Base-by-base conservation (phyloP, 2,329 filamentous ascomycete species). In the Emericellopsis cladophorae region DNA sequence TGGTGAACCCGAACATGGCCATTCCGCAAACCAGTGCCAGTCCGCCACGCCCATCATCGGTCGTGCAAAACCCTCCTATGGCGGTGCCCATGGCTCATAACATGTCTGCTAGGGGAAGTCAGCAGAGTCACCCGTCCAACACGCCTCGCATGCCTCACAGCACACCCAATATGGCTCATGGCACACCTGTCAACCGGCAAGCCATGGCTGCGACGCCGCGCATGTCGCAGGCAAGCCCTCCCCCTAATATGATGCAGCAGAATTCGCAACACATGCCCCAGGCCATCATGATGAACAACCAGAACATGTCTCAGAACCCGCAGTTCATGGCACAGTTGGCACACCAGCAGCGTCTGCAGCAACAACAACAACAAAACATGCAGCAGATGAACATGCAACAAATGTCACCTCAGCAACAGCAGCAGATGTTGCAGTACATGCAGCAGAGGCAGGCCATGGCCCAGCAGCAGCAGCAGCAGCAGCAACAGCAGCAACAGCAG, bases 41-140 rank as follows among this genome's bases (percentile, higher is more conserved):
- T 51, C 81, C 81, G 22, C 66, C 77, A 15, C 68, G 81, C 36
- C 79, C 81, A 14, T 64, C 79, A 1, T 84, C 81, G 14, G 77
- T 79, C 5, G 75, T 77, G 4, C 78, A 79, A 45, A 74, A 69
- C 40, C 70, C 60, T 2, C 65, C 70, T 0, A 77, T 79, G 67
- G 65, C 68, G 7, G 75, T 67, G 0, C 71, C 76, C 4, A 77
- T 79, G 69, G 61, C 74, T 0, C 70, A 74, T 49, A 72, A 66
- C 48, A 81, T 81, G 76, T 77, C 73, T 41, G 67, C 74, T 16
- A 70, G 76, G 45, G 73, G 74, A 43, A 81, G 77, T 50, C 78
- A 82, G 51, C 77, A 81, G 51, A 81, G 78, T 48, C 77, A 81
- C 55, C 66, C 68, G 3, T 68, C 73, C 3, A 71, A 70, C n/a